Base-by-base conservation (phyloP, 2,329 filamentous ascomycete genomes). In the Cylindrodendrum hubeiense region DNA sequence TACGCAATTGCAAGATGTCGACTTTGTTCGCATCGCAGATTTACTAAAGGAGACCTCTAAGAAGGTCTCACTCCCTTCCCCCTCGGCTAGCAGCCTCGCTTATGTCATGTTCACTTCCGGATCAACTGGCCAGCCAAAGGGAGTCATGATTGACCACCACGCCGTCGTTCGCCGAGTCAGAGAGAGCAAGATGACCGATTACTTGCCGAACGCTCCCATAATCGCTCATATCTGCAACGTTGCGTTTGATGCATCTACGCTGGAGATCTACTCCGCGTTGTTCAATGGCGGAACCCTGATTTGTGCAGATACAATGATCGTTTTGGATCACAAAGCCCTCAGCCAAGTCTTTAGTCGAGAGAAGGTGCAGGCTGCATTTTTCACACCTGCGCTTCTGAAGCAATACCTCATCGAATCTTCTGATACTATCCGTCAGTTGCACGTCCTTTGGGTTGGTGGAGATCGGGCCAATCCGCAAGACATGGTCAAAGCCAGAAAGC, bases 41-140 rank as follows among this genome's bases (percentile, higher is more conserved):
- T 24, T 51, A 13, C 19, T 63, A 26, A n/a, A 60, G 21, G 17
- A 37, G 15, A 21, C 30, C 19, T 9, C 55, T 4, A 21, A 21
- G 13, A 43, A 43, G 19, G 41, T 43, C 7, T 43, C 41, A 4
- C 28, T 52, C 22, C 30, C 49, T 2, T 52, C 19, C 2, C 37
- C 47, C 2, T 41, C 52, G 0, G 47, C 69, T 2, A 50, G 39
- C 3, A 73, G 65, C 8, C 64, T 72, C 8, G 68, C 68, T 2
- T 71, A 71, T 19, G 57, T 69, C n/a, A 67, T 72, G 4, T 75
- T 73, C 46, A 75, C 72, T 0, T 73, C 71, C 0, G 72, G 72
- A 0, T 74, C 69, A 4, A 74, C 71, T 0, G 72, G 70, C 9
- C 33, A 77, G 71, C 60, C 72, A 2, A 69, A 69, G 47, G 67